Base-by-base conservation (phyloP, 768 basidiomycete genomes). In the Trametes elegans region DNA sequence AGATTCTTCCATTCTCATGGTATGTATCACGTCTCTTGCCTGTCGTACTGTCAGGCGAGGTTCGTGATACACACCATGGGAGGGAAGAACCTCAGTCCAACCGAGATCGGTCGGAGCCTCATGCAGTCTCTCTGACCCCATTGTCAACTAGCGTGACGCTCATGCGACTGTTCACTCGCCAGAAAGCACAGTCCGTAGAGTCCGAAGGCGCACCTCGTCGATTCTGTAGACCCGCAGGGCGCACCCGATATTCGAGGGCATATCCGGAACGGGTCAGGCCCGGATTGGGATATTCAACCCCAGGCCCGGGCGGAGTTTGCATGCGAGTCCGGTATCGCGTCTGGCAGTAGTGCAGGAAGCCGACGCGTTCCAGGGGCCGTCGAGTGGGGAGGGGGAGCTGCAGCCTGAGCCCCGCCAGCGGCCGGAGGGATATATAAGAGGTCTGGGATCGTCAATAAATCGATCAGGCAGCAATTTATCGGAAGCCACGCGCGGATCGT, bases 1-100 rank as follows among this genome's bases (percentile, higher is more conserved):
- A 67, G 68, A 63, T 65, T 71, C 75, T 76, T 76, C 75, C 75
- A 76, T 76, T 75, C 75, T 70, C 75, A 76, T 76, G 75, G 75
- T 76, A 76, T 69, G 73, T 71, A 70, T 65, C 66, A 64, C 32
- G 62, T 59, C 54, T 53, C 42, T 49, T 58, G 51, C 55, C 46
- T 60, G 60, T 18, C 23, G 26, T 18, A 7, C n/a, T 16, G 36
- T 38, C 58, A 61, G 55, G 39, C 49, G 49, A 53, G 47, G 44
- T 38, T 41, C 40, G 36, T 52, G 48, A 58, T 62, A 62, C 63
- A 57, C 18, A 60, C 69, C 65, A 69, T 58, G 61, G 64, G 65
- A 61, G 61, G 68, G 70, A 65, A 68, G 69, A 61, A 48, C 44
- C 53, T 59, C 68, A 67, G 67, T 58, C 41, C 49, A 53, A 19